These are phyloP conservation scores for Trichophyton schoenleinii DNA, from an alignment of 2,329 filamentous ascomycete genomes.

Conservation along the genomic window DNA sequence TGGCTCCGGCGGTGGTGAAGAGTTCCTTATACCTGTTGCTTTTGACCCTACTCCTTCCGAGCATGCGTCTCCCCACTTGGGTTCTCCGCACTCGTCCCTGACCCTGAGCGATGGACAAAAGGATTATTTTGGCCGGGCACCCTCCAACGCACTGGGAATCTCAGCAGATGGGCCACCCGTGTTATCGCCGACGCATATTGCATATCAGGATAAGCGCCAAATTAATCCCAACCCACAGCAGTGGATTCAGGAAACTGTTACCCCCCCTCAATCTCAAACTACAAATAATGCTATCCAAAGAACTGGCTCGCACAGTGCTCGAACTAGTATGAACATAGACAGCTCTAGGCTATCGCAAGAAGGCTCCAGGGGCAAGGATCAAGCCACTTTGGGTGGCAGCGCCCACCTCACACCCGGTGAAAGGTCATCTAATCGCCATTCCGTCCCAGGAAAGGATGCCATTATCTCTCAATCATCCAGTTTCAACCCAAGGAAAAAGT, in stretches of 20 bases:
- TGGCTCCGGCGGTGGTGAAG: constrained; percentile 48
- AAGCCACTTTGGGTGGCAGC: background rate
- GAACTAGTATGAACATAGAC: background rate
- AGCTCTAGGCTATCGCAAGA: background rate
- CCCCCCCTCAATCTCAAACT: constrained; percentile 6
- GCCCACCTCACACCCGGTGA: background rate
- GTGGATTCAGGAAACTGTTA: constrained; percentile 20
- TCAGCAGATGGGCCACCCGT: constrained; percentile 1
- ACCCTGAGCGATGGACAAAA: constrained; percentile 29
- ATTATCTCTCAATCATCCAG: background rate
- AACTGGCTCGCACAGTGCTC: background rate
- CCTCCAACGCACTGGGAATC: background rate
- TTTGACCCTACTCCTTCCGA: constrained; percentile 56
- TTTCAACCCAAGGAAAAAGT: background rate
- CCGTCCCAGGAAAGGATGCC: constrained; percentile 12
- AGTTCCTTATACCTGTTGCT: constrained; percentile 64
- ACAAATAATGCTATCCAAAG: background rate
- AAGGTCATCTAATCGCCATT: constrained; percentile 16
- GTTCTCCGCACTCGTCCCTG: constrained; percentile 23
- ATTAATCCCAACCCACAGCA: constrained; percentile 35
- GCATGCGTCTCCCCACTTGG: constrained; percentile 43
- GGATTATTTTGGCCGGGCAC: constrained; percentile 44
- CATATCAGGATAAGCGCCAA: constrained; percentile 73
- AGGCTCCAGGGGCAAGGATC: background rate
- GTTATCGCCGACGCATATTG: constrained; percentile 51